A percentile compares a stretch with the other conserved stretches of the same genome.
Conservation (phyloP, 768 basidiomycete genomes). For the Leccinum obscurum region DNA sequence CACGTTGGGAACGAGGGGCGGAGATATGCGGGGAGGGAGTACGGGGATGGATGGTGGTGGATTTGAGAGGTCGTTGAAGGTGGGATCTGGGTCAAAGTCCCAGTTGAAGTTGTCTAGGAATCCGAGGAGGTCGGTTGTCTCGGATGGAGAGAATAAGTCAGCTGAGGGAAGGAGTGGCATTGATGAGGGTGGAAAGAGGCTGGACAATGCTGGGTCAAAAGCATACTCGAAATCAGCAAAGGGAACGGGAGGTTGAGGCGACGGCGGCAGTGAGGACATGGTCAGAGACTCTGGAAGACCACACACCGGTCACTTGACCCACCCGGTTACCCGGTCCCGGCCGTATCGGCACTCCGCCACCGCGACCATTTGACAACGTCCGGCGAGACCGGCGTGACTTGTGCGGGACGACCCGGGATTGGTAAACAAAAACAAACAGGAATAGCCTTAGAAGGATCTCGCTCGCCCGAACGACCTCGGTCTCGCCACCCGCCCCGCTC, state of each 20-base stretch:
- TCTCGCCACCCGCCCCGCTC: slow-evolving; percentile 35
- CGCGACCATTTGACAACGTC: background rate
- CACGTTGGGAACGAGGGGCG: background rate
- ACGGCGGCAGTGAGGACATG: slow-evolving; percentile 27
- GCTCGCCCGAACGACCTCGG: slow-evolving; percentile 30
- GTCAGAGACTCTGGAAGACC: slow-evolving; percentile 8
- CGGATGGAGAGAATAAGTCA: slow-evolving; percentile 75
- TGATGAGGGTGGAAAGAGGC: slow-evolving; percentile 57
- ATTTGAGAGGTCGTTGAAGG: slow-evolving; percentile 13
- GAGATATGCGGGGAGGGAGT: slow-evolving; percentile 1
- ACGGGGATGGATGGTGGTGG: slow-evolving; percentile 1
- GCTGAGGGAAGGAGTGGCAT: slow-evolving; percentile 68
- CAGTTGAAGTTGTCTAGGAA: slow-evolving; percentile 82
- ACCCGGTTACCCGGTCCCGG: slow-evolving; percentile 25
- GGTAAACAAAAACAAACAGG: slow-evolving; percentile 30
- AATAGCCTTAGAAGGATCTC: slow-evolving; percentile 25
- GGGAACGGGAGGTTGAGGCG: slow-evolving; percentile 51
- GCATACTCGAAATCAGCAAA: slow-evolving; percentile 71
- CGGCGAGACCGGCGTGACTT: slow-evolving; percentile 8
- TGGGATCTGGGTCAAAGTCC: slow-evolving; percentile 53
- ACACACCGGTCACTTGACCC: slow-evolving; percentile 14
- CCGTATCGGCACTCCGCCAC: background rate
- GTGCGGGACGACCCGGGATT: slow-evolving; percentile 22
- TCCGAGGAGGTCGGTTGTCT: slow-evolving; percentile 75
- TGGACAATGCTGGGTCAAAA: slow-evolving; percentile 62